These are phyloP conservation scores for Gnaphalium uliginosum DNA, from an alignment of 129 eudicot genomes.

Conservation along the genomic window DNA sequence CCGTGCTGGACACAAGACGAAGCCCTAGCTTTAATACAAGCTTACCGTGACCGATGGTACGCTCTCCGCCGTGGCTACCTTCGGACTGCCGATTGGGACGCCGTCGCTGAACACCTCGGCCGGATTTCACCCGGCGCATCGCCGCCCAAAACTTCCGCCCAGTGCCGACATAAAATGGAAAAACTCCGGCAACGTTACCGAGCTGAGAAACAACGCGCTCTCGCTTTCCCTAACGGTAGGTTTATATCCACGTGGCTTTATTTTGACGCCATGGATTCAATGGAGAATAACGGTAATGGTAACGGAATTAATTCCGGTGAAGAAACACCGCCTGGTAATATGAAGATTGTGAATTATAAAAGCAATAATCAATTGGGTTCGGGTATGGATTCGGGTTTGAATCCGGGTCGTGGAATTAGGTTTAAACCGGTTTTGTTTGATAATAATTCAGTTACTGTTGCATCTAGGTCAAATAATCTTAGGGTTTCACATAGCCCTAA, in stretches of 20 bases:
- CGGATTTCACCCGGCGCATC: constrained; percentile 57
- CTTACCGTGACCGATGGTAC: constrained; percentile 91
- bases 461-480: constrained; percentile 33
- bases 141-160: constrained; percentile 88
- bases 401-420: constrained; percentile 46
- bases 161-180: constrained; percentile 99
- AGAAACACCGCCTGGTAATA: constrained; percentile 20
- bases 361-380: constrained; percentile 17
- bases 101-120: constrained; percentile 72
- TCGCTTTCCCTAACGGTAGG: constrained; percentile 57
- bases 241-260: constrained; percentile 75
- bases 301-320: constrained; percentile 19
- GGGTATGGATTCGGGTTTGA: constrained; percentile 29
- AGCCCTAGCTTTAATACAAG: constrained; percentile 72
- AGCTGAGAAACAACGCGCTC: constrained; percentile 77
- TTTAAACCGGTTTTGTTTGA: constrained; percentile 39
- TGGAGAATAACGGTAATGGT: constrained; percentile 66
- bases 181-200: constrained; percentile 95
- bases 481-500: constrained; percentile 31
- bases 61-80: constrained; percentile 93
- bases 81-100: constrained; percentile 95
- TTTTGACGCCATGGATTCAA: constrained; percentile 82
- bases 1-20: constrained; percentile 97
- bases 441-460: constrained; percentile 29
- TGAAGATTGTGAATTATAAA: constrained; percentile 22